These are phyloP conservation scores for Claviceps fusiformis DNA, from an alignment of 2,329 filamentous ascomycete genomes.

Conservation along the genomic window DNA sequence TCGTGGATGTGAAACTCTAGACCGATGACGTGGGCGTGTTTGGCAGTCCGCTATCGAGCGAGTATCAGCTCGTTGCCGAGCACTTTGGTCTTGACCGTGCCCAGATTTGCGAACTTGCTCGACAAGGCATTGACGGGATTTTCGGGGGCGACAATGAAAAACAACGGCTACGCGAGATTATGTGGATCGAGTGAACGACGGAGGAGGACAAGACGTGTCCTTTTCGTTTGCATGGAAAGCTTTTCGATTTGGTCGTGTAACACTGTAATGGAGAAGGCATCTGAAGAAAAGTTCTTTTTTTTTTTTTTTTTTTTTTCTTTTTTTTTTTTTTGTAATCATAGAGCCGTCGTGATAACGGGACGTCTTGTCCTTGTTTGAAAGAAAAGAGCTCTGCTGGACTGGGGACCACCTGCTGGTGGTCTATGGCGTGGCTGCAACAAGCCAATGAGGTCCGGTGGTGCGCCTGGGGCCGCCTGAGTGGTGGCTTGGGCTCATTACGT, in stretches of 20 bases:
- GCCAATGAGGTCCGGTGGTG: conserved; percentile 2
- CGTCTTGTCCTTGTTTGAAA: neutral
- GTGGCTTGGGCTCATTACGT: conserved; percentile 1
- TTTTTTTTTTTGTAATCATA: no score
- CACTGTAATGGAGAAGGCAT: neutral
- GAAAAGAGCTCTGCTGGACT: neutral
- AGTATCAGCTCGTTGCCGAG: conserved; percentile 58
- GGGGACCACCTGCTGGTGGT: neutral
- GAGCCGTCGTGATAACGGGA: neutral
- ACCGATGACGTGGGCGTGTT: conserved; percentile 80
- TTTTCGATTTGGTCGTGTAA: neutral
- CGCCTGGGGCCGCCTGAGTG: neutral
- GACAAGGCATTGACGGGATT: conserved; percentile 48
- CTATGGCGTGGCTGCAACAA: conserved; percentile 4
- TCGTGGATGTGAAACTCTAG: conserved; percentile 25
- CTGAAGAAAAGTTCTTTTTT: no score
- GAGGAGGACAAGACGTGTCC: neutral
- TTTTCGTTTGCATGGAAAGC: neutral
- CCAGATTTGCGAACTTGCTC: conserved; percentile 41
- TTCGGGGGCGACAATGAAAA: conserved; percentile 54
- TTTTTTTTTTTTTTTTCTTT: no score
- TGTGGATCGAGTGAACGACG: conserved; percentile 25
- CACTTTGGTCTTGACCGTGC: conserved; percentile 46
- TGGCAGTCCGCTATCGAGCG: conserved; percentile 60
- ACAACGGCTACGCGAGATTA: conserved; percentile 34